Evolutionary conservation across 202 grass and related monocot genomes (phyloP), one percentile per base, ranked within the genome.

Genomic region (Bolboschoenoplectus hybrid): DNA sequence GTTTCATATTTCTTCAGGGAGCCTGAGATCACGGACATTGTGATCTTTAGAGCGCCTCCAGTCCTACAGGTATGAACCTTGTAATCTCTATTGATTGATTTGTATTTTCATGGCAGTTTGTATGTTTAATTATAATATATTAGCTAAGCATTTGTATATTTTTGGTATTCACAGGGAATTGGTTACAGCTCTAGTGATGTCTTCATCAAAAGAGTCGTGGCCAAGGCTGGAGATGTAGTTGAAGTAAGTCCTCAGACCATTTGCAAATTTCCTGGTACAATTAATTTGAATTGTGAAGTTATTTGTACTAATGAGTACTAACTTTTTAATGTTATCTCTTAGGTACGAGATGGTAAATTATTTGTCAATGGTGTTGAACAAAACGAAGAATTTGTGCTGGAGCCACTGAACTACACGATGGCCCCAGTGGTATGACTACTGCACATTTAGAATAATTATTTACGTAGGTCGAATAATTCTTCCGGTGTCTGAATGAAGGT

Each of bases 131-230:
- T 41, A 11, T 51, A 0, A 36, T 63, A 44, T 63, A 7, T 67
- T 84, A n/a, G 47, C 53, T 58, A 57, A 84, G 17, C 57, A 43
- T 65, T 73, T 36, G 46, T 81, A 50, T 62, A 39, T 78, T 45
- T 53, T 50, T 81, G 8, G 45, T 74, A 61, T 88, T 88, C 57
- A n/a, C 85, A 99, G 97, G 58, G 80, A 82, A 11, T 90, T 82
- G 97, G 97, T 73, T 99, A 89, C 91, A 89, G 85, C 77, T 89
- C 97, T 71, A 85, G 69, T 86, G 97, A 99, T 91, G 97, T 96
- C 44, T 99, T 99, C 82, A 91, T 99, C 63, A 99, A 99, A 84
- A 96, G 97, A 89, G 87, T 99, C 83, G 97, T 99, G 52, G 97
- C 93, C 0, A 96, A 92, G 74, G 97, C 92, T 6, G 92, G 92